These are phyloP conservation scores for Olyra latifolia DNA, from an alignment of 176 grass and related monocot species.

Conservation along the genomic window DNA sequence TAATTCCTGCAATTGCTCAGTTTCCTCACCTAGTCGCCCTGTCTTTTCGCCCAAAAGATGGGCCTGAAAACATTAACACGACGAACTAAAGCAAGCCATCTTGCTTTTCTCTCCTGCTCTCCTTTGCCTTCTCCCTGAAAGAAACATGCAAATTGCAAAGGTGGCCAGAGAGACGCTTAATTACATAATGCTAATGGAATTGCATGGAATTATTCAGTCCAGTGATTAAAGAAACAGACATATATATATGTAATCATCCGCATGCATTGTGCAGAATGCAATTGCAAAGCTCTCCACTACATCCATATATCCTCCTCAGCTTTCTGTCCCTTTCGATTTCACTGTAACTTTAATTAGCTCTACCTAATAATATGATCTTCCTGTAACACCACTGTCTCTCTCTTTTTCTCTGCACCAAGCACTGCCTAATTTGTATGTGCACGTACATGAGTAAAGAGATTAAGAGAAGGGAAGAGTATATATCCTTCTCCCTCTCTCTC, in stretches of 20 bases:
- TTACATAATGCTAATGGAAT: neutral
- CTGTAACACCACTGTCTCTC: slow-evolving; percentile 12
- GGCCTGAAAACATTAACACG: neutral
- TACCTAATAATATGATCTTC: slow-evolving; percentile 39
- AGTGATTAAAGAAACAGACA: neutral
- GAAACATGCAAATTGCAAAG: neutral
- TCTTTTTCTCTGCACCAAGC: slow-evolving; percentile 1
- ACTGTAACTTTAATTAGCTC: neutral
- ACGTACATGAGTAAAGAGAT: neutral
- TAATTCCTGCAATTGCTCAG: slow-evolving; percentile 20
- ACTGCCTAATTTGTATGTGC: neutral
- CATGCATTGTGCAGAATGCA: neutral
- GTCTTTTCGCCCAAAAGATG: slow-evolving; percentile 39
- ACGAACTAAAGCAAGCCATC: neutral
- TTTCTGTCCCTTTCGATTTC: slow-evolving; percentile 11
- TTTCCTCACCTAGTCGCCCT: neutral
- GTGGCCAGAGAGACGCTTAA: neutral
- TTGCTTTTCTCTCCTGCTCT: neutral
- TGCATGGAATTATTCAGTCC: neutral
- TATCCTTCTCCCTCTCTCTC: neutral
- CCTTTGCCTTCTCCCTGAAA: neutral
- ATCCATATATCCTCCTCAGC: neutral
- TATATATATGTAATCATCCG: no score
- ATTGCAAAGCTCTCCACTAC: slow-evolving; percentile 39
- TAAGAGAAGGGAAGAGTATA: neutral